Base-by-base conservation (phyloP, 208 protist species). In the Sergeia podlipaevii region DNA sequence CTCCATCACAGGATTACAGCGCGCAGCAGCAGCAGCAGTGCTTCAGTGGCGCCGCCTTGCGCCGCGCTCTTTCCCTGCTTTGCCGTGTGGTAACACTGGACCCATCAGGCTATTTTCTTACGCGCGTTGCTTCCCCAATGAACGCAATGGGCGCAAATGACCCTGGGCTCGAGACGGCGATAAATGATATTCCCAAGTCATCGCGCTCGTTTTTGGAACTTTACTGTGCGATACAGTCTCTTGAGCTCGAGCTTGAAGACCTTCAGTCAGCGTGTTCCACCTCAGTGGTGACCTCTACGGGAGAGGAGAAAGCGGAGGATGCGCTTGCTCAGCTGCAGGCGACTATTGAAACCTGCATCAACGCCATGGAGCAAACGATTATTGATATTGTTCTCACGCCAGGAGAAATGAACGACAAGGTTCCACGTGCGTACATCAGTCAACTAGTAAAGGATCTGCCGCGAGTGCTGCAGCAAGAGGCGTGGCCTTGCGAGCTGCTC, bases 201-300 rank as follows among this genome's bases (percentile, higher is more conserved):
- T 17, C 43, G 23, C 43, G 26, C 27, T 29, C 26, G 43, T 10
- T 49, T 49, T 17, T 74, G 26, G 60, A 70, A 57, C 36, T 76
- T 27, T 85, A 85, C 58, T 70, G 64, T 32, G 56, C 53, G 18
- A 34, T 67, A 15, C 66, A 78, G 23, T 55, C 59, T 0, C 41
- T 85, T 3, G 63, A 73, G 29, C 38, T 85, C 18, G 68, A 85
- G 58, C 39, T 80, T 18, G 66, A 70, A 18, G 77, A 85, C 37
- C 33, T 21, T 13, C 21, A 6, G 15, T 10, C 20, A 11, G 42
- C 11, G 10, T 11, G 10, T 20, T 21, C 18, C 18, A 21, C 10
- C 10, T 11, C 42, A 23, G 39, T 33, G 20, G 13, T 59, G 17
- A 21, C 27, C n/a, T 47, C 36, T 18, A 27, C 52, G 7, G 0